These are phyloP conservation scores for Guadua angustifolia DNA, from an alignment of 176 grass and related monocot genomes.

Conservation along the genomic window DNA sequence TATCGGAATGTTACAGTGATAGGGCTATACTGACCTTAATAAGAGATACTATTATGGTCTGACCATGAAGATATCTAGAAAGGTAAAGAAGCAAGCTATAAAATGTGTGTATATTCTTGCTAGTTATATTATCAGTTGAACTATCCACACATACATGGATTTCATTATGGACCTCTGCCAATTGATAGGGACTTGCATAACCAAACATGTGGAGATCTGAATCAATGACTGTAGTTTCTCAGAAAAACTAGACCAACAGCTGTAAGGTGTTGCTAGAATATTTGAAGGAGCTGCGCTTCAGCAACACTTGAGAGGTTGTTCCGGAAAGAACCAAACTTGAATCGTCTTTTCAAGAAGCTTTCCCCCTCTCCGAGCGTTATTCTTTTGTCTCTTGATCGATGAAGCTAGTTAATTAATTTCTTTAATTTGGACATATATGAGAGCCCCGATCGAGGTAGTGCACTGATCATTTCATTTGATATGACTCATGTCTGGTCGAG, in stretches of 20 bases:
- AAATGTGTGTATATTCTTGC: neutral
- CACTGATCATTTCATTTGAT: neutral
- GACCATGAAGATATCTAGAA: conserved; percentile 17
- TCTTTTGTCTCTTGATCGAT: neutral
- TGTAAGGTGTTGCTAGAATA: neutral
- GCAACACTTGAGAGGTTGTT: conserved; percentile 18
- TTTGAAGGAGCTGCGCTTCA: conserved; percentile 9
- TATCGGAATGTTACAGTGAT: too few relatives aligned
- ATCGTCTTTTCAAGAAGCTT: conserved; percentile 9
- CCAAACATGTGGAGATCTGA: neutral
- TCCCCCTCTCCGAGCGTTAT: neutral
- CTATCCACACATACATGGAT: conserved; percentile 4
- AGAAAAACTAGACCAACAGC: neutral
- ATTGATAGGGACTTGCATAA: conserved; percentile 12
- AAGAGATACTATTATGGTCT: neutral
- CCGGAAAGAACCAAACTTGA: neutral
- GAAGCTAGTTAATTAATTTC: conserved; percentile 10
- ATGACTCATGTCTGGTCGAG: neutral
- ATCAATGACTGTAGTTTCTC: neutral
- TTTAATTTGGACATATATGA: neutral
- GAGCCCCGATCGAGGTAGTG: neutral
- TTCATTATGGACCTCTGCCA: neutral
- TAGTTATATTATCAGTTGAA: conserved; percentile 1
- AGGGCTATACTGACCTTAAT: neutral
- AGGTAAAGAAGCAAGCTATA: neutral